Evolutionary conservation across 2,329 filamentous ascomycete genomes (phyloP).

Genomic region (Trichoderma citrinoviride): DNA sequence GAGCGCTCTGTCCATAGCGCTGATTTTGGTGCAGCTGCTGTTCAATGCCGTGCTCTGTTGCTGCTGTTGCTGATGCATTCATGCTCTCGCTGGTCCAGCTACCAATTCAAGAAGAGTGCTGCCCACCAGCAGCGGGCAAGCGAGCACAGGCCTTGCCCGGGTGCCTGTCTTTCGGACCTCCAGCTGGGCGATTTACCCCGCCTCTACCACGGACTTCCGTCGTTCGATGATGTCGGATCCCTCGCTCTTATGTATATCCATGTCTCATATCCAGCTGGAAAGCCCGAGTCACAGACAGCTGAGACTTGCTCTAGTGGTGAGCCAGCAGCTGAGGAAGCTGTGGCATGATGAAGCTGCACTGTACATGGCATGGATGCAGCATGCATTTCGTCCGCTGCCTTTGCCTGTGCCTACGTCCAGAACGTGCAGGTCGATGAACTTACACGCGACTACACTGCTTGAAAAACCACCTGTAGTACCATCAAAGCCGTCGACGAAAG

Average conservation of each 20-base stretch:
- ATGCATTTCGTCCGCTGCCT: neutral
- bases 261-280: neutral
- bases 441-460: neutral
- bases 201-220: constrained; percentile 2
- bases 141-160: neutral
- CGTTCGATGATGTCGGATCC: neutral
- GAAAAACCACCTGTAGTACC: neutral
- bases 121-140: no score
- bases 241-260: neutral
- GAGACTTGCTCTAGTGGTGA: neutral
- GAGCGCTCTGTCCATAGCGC: neutral
- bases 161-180: neutral
- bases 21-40: neutral
- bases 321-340: neutral
- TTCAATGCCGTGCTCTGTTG: neutral
- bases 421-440: no score
- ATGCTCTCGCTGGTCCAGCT: neutral
- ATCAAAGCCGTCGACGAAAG: neutral
- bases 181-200: constrained; percentile 2
- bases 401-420: neutral
- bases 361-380: neutral
- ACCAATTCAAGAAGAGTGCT: neutral
- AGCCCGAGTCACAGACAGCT: neutral
- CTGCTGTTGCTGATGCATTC: neutral
- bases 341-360: neutral